Conservation (phyloP, 1,284 basidiomycete genomes). For the Leccinum solheimii region DNA sequence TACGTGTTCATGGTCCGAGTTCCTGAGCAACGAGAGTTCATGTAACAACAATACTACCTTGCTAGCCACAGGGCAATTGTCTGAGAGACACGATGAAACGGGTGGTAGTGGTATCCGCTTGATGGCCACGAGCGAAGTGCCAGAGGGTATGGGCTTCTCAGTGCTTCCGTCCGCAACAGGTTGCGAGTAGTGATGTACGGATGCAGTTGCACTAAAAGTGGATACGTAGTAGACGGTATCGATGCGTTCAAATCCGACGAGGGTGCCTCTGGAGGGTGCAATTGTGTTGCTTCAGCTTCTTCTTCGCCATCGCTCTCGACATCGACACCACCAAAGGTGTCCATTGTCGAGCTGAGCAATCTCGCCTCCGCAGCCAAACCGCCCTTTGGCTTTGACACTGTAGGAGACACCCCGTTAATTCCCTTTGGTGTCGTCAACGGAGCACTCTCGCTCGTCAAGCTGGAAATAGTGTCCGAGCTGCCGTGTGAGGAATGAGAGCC, state of each 20-base stretch:
- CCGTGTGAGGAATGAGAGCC: constrained; percentile 25
- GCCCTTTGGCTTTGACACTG: constrained; percentile 12
- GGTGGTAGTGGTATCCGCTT: constrained; percentile 67
- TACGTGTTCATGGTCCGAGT: constrained; percentile 58
- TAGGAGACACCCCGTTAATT: constrained; percentile 6
- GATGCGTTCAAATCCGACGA: background rate
- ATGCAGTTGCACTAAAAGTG: constrained; percentile 55
- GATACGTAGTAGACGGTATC: constrained; percentile 29
- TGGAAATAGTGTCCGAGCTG: constrained; percentile 29
- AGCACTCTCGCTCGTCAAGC: constrained; percentile 23
- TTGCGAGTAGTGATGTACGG: constrained; percentile 53
- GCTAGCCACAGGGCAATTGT: constrained; percentile 42
- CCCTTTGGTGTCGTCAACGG: constrained; percentile 21
- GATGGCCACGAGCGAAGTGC: constrained; percentile 60
- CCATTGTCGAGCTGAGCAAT: constrained; percentile 35
- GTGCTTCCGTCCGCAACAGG: constrained; percentile 45
- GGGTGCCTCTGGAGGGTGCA: constrained; percentile 35
- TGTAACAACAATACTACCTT: constrained; percentile 62
- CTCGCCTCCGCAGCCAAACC: constrained; percentile 44
- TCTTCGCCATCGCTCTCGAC: constrained; percentile 19
- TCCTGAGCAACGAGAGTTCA: constrained; percentile 60
- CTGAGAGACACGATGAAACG: constrained; percentile 22
- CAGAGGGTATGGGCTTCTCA: constrained; percentile 21
- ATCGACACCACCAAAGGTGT: constrained; percentile 41
- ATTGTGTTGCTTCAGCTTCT: constrained; percentile 4